Conservation (phyloP, 805 yeast species). For the Metschnikowia kofuensis region DNA sequence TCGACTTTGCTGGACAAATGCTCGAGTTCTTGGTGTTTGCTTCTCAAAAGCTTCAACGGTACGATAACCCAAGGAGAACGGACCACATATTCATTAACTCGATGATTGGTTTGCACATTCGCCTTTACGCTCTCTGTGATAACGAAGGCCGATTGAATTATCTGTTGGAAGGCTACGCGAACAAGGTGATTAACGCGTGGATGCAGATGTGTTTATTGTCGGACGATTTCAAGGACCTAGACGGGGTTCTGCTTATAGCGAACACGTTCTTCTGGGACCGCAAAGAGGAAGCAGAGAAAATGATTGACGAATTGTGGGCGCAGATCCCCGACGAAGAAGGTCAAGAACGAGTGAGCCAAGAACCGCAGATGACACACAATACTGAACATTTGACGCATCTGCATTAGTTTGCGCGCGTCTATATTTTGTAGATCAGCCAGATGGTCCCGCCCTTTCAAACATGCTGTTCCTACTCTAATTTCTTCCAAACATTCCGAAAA, state of each 20-base stretch:
- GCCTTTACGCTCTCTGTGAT: not conserved
- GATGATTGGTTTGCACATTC: not conserved
- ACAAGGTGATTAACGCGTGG: not conserved
- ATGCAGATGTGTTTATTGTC: not conserved
- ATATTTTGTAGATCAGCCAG: too few relatives aligned
- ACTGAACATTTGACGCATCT: too few relatives aligned
- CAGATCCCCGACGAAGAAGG: not conserved
- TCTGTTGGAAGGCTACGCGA: not conserved
- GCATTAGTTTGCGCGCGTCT: too few relatives aligned
- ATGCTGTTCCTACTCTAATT: too few relatives aligned
- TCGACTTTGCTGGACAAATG: not conserved
- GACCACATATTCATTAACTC: not conserved
- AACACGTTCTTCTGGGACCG: not conserved
- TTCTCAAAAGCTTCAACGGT: not conserved
- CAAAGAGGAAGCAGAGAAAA: not conserved
- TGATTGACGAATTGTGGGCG: not conserved
- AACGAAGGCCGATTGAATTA: not conserved
- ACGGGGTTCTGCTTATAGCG: not conserved
- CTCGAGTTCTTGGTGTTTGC: not conserved
- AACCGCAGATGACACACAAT: too few relatives aligned
- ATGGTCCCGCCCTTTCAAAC: too few relatives aligned
- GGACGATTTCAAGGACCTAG: not conserved
- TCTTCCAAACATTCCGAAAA: slow-evolving; percentile 72
- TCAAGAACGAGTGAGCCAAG: too few relatives aligned
- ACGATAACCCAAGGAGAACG: not conserved